Base-by-base conservation (phyloP, 306 rosid species). In the Lathyrus sativus region DNA sequence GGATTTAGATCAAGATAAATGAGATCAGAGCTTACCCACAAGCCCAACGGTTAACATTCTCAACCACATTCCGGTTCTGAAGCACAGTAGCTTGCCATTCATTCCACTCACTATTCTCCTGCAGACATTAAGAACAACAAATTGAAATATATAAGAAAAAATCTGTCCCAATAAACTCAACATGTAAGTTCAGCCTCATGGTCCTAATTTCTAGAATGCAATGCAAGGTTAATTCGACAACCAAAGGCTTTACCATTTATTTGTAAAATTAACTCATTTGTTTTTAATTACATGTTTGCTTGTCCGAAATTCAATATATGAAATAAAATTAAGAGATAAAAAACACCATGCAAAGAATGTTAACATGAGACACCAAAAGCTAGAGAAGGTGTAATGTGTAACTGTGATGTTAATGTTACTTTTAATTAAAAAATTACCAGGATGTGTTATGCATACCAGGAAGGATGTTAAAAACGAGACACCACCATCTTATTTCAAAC, bases 11-110 rank as follows among this genome's bases (percentile, higher is more conserved):
- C 71, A 17, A 71, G 54, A 45, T 65, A 65, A 39, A 50, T 55
- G 62, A 63, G 65, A 43, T 56, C 38, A 68, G 39, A 67, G 75
- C 91, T 80, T 84, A 95, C 99, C 99, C 99, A 19, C 99, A 95
- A 78, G 88, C 92, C 99, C 99, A 95, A 59, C 87, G 80, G 70
- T 84, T 85, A 43, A 95, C 97, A 71, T 91, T 95, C 79, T 90
- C 97, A 87, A 95, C 91, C 49, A 80, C 79, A 71, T 90, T 90
- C 61, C 99, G 99, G 64, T 87, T 95, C 77, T 88, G 95, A 74
- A 95, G 79, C 77, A 82, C 81, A 38, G 89, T 87, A 66, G 85
- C 70, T 73, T 88, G 95, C 99, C 99, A 95, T 55, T 87, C 97
- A 28, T 75, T 87, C 99, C 99, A 95, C 68, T 88, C 96, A 35